Evolutionary conservation across 1,139 yeast species (phyloP).

Genomic region (Yamadazyma songkhlaensis): DNA sequence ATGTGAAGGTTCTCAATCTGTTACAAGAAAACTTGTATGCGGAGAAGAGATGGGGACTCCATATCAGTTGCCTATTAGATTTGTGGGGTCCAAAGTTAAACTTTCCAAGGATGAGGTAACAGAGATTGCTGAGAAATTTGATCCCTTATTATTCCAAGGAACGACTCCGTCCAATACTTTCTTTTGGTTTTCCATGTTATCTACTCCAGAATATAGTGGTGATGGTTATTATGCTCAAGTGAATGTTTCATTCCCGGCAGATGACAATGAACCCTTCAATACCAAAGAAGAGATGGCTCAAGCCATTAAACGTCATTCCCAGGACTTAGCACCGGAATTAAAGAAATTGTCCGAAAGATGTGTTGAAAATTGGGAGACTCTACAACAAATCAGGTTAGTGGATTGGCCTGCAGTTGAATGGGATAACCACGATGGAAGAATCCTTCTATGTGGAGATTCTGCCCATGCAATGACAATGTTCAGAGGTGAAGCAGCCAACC

Average conservation of each 20-base stretch:
- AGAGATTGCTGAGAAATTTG: slow-evolving; percentile 17
- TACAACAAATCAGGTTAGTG: slow-evolving; percentile 16
- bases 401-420: slow-evolving; percentile 19
- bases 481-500: slow-evolving; percentile 22
- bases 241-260: slow-evolving; percentile 19
- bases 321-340: slow-evolving; percentile 15
- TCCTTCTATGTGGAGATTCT: slow-evolving; percentile 14
- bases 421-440: slow-evolving; percentile 7
- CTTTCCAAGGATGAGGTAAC: slow-evolving; percentile 18
- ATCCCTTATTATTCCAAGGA: slow-evolving; percentile 26
- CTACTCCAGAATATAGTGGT: slow-evolving; percentile 20
- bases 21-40: slow-evolving; percentile 17
- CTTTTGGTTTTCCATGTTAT: slow-evolving; percentile 25
- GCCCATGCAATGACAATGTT: slow-evolving; percentile 23
- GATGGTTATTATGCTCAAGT: slow-evolving; percentile 18
- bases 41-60: slow-evolving; percentile 16
- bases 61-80: slow-evolving; percentile 23
- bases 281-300: slow-evolving; percentile 15
- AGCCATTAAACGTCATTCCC: slow-evolving; percentile 16
- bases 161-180: slow-evolving; percentile 23
- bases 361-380: slow-evolving; percentile 10
- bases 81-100: slow-evolving; percentile 22
- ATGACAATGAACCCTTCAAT: slow-evolving; percentile 14
- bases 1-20: slow-evolving; percentile 24
- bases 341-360: slow-evolving; percentile 17